These are phyloP conservation scores for Phaeosphaeriaceae sp. DNA, from an alignment of 2,329 filamentous ascomycete species.

Conservation along the genomic window DNA sequence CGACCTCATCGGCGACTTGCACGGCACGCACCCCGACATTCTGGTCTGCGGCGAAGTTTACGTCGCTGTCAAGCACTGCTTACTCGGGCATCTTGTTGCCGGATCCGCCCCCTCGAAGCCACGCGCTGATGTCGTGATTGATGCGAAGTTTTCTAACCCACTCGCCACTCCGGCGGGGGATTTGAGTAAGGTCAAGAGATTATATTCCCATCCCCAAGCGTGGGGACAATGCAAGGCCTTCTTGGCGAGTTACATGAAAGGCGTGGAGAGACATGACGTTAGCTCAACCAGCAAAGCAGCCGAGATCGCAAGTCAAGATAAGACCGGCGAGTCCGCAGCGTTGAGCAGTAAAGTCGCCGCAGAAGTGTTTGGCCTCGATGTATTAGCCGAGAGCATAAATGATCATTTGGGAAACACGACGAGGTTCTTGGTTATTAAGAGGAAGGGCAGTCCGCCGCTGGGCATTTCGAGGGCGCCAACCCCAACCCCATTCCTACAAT, in stretches of 20 bases:
- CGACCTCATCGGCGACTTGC: constrained; percentile 82
- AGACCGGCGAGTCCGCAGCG: constrained; percentile 71
- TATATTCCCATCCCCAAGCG: constrained; percentile 95
- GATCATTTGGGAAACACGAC: constrained; percentile 80
- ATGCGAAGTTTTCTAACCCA: constrained; percentile 1
- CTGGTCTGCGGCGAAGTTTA: constrained; percentile 84
- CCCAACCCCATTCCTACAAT: not conserved
- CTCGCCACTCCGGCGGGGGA: constrained; percentile 24
- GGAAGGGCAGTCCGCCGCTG: constrained; percentile 1
- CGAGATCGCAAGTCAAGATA: constrained; percentile 71
- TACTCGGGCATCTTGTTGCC: constrained; percentile 64
- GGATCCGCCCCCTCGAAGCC: not conserved
- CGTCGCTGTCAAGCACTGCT: constrained; percentile 85
- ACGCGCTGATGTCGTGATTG: not conserved
- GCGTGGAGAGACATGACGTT: constrained; percentile 81
- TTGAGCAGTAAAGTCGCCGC: constrained; percentile 80
- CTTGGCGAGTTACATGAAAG: constrained; percentile 72
- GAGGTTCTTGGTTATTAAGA: constrained; percentile 72
- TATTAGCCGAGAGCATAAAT: constrained; percentile 75
- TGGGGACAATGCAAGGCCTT: constrained; percentile 89
- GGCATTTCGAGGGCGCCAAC: not conserved
- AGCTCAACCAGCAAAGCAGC: constrained; percentile 87
- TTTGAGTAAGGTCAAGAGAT: constrained; percentile 70
- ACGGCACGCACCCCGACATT: constrained; percentile 69
- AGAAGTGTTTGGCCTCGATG: constrained; percentile 68